phyloP scores from a whole-genome alignment of 2,329 filamentous ascomycete species.

The Diaporthe batatas region DNA sequence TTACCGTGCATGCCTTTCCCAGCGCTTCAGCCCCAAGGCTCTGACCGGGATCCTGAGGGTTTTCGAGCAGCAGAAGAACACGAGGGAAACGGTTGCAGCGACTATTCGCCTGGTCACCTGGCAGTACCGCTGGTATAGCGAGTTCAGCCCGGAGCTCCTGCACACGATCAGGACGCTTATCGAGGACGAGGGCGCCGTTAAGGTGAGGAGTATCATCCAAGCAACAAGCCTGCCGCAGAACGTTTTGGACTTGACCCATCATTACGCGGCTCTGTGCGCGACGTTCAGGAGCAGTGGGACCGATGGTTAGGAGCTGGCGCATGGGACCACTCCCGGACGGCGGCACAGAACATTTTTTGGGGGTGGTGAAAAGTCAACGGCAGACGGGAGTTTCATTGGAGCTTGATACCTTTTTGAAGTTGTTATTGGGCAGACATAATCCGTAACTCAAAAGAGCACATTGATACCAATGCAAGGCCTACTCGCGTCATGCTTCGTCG shows the following conservation, averaged over 20 bases:
- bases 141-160: constrained; percentile 94
- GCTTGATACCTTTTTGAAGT: constrained; percentile 39
- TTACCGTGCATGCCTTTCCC: constrained; percentile 87
- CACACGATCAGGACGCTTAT: constrained; percentile 92
- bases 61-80: constrained; percentile 83
- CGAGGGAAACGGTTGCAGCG: constrained; percentile 84
- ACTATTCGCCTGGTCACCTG: constrained; percentile 93
- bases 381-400: constrained; percentile 32
- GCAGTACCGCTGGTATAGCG: constrained; percentile 99
- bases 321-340: background rate
- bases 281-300: constrained; percentile 95
- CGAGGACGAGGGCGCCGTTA: constrained; percentile 97
- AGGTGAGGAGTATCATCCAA: constrained; percentile 96
- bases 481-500: background rate
- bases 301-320: constrained; percentile 72
- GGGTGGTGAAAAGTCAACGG: background rate
- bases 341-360: background rate
- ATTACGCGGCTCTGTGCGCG: constrained; percentile 94
- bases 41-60: constrained; percentile 86
- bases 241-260: constrained; percentile 93
- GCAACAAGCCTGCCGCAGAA: constrained; percentile 93
- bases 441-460: constrained; percentile 3
- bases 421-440: constrained; percentile 21
- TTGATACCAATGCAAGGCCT: constrained; percentile 26
- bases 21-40: constrained; percentile 93